Base-by-base conservation (phyloP, 1,139 yeast genomes). In the Lodderomyces theae region DNA sequence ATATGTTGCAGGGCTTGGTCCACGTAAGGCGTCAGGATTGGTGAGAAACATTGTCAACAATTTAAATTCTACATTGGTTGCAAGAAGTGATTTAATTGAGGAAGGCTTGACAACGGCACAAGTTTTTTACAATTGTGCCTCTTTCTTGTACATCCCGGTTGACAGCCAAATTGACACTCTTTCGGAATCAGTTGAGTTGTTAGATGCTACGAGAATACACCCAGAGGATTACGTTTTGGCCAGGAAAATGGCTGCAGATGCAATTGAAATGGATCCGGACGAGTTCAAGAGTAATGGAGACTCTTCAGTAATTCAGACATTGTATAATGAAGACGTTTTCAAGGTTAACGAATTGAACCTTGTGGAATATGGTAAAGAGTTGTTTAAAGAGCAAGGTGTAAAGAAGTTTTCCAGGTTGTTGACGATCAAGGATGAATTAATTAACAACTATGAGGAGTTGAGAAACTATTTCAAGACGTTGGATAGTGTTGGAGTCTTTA, bases 201-300 rank as follows among this genome's bases (percentile, higher is more conserved):
- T 92, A 49, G 99, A 92, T 63, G 90, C 95, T 28, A 92, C 98
- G 0, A 79, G 98, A 66, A 89, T 94, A 35, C 99, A 92, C 55
- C 98, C 98, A 3, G 97, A 94, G 63, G 98, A 92, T 63, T 92
- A 92, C 58, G 96, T 87, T 46, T 74, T 92, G 52, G 97, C 97
- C 2, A 80, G 94, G 42, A 92, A 92, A 59, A 90, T 92, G 89
- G 97, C 97, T 8, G 94, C 96, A 2, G 98, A 92, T 69, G 97
- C 98, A 1, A 73, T 92, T 49, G 99, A 94, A 56, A 75, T 89
- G 50, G 97, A 90, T 56, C 98, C 94, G 56, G 97, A 90, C 63
- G 96, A 90, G 53, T 75, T 87, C 57, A 87, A n/a, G n/a, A n/a
- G 83, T 3, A 95, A 86, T 52, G 74, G 69, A 46, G 77, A 72